Evolutionary conservation across 2,329 filamentous ascomycete genomes (phyloP).

Genomic region (Colletotrichum lindemuthianum): DNA sequence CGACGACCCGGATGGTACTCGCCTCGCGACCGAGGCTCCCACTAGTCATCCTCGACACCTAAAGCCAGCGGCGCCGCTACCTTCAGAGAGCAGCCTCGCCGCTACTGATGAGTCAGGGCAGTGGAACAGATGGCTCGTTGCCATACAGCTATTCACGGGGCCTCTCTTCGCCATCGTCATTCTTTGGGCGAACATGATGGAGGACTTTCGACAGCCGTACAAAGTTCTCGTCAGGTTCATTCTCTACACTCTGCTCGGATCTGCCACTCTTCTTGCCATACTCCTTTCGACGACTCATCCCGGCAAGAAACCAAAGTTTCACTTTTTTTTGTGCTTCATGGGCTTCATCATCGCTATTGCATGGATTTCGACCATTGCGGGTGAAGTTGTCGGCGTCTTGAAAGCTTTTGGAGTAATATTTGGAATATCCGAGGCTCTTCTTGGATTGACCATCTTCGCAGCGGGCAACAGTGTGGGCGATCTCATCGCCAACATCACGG

Average conservation of each 20-base stretch:
- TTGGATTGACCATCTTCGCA: slow-evolving; percentile 95
- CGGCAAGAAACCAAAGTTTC: slow-evolving; percentile 74
- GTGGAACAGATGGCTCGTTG: slow-evolving; percentile 94
- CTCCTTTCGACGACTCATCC: slow-evolving; percentile 77
- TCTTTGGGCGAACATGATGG: slow-evolving; percentile 73
- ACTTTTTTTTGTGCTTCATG: slow-evolving; percentile 83
- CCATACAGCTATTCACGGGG: slow-evolving; percentile 85
- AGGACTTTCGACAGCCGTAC: slow-evolving; percentile 65
- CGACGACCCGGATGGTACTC: slow-evolving; percentile 37
- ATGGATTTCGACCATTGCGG: slow-evolving; percentile 96
- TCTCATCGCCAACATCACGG: slow-evolving; percentile 92
- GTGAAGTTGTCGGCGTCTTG: slow-evolving; percentile 93
- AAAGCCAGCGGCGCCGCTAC: slow-evolving; percentile 15
- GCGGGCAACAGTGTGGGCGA: slow-evolving; percentile 96
- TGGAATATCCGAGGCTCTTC: slow-evolving; percentile 92
- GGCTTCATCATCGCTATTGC: slow-evolving; percentile 92
- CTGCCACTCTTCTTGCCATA: slow-evolving; percentile 71
- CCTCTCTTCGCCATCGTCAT: slow-evolving; percentile 85
- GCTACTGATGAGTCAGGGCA: slow-evolving; percentile 53
- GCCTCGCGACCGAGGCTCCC: slow-evolving; percentile 18
- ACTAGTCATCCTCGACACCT: slow-evolving; percentile 17
- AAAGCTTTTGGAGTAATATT: slow-evolving; percentile 93
- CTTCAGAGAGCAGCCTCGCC: slow-evolving; percentile 34
- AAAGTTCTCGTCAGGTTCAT: slow-evolving; percentile 65
- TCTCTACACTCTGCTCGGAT: slow-evolving; percentile 74